phyloP scores from a whole-genome alignment of 768 basidiomycete species.

The Mycena epipterygia region DNA sequence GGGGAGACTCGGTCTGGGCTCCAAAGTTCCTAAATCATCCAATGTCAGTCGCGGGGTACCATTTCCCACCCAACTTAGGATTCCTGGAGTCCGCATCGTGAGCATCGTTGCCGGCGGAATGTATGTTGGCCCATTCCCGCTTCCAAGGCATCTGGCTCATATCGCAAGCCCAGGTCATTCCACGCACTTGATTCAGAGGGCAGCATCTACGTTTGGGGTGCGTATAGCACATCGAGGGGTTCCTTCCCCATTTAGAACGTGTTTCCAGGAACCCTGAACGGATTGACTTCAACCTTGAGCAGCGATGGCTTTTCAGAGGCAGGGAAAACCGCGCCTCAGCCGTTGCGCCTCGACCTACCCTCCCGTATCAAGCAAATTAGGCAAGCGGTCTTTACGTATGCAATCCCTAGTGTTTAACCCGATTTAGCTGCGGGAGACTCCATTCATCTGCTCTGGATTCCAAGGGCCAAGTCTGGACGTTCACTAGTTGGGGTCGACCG shows the following conservation, averaged over 20 bases:
- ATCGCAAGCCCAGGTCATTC: constrained; percentile 73
- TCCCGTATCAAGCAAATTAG: constrained; percentile 73
- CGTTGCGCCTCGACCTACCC: constrained; percentile 73
- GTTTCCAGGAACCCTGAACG: constrained; percentile 71
- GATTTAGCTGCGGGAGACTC: constrained; percentile 78
- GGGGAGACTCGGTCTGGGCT: constrained; percentile 72
- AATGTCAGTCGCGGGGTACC: constrained; percentile 58
- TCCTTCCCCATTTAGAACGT: not conserved
- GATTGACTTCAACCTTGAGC: constrained; percentile 52
- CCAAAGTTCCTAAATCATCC: constrained; percentile 47
- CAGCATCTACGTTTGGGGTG: constrained; percentile 86
- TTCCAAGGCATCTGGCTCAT: not conserved
- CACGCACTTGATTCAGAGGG: constrained; percentile 87
- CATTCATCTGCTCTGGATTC: constrained; percentile 79
- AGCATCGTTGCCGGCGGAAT: constrained; percentile 86
- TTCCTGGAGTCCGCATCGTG: constrained; percentile 76
- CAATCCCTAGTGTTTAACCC: no score
- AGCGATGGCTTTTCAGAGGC: constrained; percentile 71
- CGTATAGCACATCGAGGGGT: constrained; percentile 32
- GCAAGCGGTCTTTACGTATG: no score
- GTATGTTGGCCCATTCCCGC: constrained; percentile 50
- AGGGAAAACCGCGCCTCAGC: constrained; percentile 62
- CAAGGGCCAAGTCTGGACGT: constrained; percentile 76
- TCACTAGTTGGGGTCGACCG: constrained; percentile 84
- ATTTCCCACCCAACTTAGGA: constrained; percentile 72